Base-by-base conservation (phyloP, 1,284 basidiomycete species). In the Wallemia hederae region DNA sequence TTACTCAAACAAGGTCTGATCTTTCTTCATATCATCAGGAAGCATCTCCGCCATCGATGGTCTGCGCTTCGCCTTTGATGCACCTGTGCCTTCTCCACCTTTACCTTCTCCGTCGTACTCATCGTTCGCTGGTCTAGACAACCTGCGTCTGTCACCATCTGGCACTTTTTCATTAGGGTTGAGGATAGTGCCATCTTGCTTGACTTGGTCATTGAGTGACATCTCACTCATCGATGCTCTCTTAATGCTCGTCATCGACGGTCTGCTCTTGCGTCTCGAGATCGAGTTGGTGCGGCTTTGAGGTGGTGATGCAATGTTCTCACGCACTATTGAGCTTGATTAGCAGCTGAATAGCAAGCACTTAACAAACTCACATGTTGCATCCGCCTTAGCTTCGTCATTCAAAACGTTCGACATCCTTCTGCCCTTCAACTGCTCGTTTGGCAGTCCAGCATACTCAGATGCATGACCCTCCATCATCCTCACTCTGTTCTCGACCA, bases 211-310 rank as follows among this genome's bases (percentile, higher is more conserved):
- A 24, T 58, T 28, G 5, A 58, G 25, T 28, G 25, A 26, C 25
- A 58, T 58, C 25, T 58, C 56, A 28, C 56, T 58, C 56, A 58
- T 58, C 14, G 56, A 58, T n/a, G 56, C 27, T 28, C 15, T 58
- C 56, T 58, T 58, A 2, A 58, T 26, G 14, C 24, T 7, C 24
- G 56, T 58, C 25, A 58, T 27, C 17, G 56, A 58, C 24, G 56
- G 56, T 26, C 56, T 26, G 56, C 56, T 58, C 15, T 28, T 28
- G n/a, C 56, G 56, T 28, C 56, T 26, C 24, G 56, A 24, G 7
- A 26, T 28, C 7, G 56, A 58, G 25, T 27, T 28, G 19, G 15
- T 9, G 17, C 56, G 56, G 2, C 14, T 24, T 17, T 26, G 24
- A 5, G 56, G 56, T 5, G 56, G 56, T 26, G 56, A 58, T 26